phyloP scores from a whole-genome alignment of 805 yeast genomes.

The Kodamaea kakaduensis region DNA sequence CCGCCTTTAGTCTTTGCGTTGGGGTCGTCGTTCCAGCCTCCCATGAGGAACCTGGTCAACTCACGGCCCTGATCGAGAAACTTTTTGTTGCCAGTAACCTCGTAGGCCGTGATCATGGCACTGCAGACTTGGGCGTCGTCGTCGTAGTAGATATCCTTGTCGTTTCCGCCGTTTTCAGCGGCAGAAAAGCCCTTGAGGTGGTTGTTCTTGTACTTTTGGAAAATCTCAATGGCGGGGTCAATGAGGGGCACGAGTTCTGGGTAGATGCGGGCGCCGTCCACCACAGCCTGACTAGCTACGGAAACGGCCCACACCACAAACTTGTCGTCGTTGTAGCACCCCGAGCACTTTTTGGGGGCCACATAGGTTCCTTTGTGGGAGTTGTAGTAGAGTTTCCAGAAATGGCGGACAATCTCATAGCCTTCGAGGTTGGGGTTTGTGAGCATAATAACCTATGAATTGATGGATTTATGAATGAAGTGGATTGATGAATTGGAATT shows the following conservation, averaged over 20 bases:
- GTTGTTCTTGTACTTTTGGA: constrained; percentile 50
- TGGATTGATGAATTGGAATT: not conserved
- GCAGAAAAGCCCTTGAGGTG: constrained; percentile 59
- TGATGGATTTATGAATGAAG: not conserved
- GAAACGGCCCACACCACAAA: constrained; percentile 69
- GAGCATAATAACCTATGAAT: constrained; percentile 11
- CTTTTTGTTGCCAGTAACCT: constrained; percentile 54
- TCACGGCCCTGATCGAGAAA: constrained; percentile 56
- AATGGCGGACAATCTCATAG: constrained; percentile 29
- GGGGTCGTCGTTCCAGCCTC: constrained; percentile 54
- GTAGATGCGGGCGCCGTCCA: constrained; percentile 57
- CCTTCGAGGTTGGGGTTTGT: constrained; percentile 36
- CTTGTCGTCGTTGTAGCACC: constrained; percentile 46
- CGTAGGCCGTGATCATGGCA: constrained; percentile 62
- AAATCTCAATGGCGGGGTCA: constrained; percentile 47
- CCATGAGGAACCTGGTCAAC: constrained; percentile 57
- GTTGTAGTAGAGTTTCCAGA: constrained; percentile 44
- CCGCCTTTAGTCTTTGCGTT: constrained; percentile 51
- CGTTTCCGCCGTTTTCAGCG: constrained; percentile 54
- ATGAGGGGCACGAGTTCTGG: constrained; percentile 51
- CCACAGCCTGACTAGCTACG: constrained; percentile 61
- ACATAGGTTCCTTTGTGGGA: constrained; percentile 32
- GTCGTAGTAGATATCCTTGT: constrained; percentile 64
- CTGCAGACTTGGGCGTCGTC: constrained; percentile 74
- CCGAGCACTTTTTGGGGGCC: constrained; percentile 37